Evolutionary conservation across 192 early-diverging fungal genomes (phyloP).

Genomic region (Coemansia sp.): DNA sequence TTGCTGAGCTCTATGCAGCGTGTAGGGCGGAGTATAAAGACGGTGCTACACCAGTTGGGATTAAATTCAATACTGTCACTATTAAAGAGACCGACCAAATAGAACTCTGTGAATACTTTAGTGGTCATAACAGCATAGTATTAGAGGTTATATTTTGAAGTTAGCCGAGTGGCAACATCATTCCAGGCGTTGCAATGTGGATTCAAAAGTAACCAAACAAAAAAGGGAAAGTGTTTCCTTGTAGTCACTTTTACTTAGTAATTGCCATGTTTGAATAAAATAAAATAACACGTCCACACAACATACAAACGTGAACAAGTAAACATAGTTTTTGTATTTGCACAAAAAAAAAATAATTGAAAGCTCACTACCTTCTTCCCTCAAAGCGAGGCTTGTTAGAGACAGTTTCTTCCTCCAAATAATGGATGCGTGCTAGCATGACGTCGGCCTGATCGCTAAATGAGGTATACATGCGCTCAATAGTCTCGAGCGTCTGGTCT

Average conservation of each 20-base stretch:
- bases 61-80: background rate
- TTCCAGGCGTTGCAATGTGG: too few species aligned
- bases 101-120: background rate
- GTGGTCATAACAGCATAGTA: background rate
- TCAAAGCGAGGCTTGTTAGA: constrained; percentile 4
- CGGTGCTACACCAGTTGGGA: background rate
- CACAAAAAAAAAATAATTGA: too few species aligned
- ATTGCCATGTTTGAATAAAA: background rate
- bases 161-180: too few species aligned
- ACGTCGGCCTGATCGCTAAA: constrained; percentile 37
- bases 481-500: constrained; percentile 28
- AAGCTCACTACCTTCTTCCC: background rate
- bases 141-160: too few species aligned
- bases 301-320: background rate
- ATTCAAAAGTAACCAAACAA: too few species aligned
- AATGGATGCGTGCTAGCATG: constrained; percentile 42
- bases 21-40: background rate
- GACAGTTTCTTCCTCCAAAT: constrained; percentile 43
- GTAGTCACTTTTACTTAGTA: background rate
- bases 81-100: background rate
- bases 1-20: background rate
- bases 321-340: background rate
- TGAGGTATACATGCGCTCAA: constrained; percentile 35
- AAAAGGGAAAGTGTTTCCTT: background rate
- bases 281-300: background rate